Conservation (phyloP, 2,329 filamentous ascomycete genomes). For the Tothia fuscella region DNA sequence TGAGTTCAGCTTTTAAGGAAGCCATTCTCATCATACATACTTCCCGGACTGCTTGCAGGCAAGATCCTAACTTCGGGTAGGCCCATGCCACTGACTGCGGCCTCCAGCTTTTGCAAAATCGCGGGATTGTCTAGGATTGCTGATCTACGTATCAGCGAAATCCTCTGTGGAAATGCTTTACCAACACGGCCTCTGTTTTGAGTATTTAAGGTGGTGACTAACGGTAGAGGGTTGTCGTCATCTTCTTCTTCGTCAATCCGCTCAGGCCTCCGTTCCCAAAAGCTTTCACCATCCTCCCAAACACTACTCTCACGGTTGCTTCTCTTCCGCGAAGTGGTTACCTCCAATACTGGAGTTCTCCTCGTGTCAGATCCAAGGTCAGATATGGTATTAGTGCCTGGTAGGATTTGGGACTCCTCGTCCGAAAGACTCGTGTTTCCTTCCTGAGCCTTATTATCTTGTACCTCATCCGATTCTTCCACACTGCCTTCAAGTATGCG, state of each 20-base stretch:
- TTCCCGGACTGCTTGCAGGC: background rate
- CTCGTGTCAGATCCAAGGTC: too few species aligned
- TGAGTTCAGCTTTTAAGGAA: background rate
- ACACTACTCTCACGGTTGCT: too few species aligned
- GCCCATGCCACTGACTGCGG: background rate
- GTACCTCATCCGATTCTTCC: background rate
- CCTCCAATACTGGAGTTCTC: too few species aligned
- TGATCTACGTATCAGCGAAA: background rate
- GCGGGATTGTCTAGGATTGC: background rate
- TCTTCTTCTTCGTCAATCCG: background rate
- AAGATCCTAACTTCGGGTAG: background rate
- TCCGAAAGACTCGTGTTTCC: background rate
- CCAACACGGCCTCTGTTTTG: background rate
- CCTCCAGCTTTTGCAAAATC: background rate
- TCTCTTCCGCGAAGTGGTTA: too few species aligned
- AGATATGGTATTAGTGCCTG: too few species aligned
- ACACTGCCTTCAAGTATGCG: background rate
- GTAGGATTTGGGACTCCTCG: background rate
- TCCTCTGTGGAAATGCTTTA: background rate
- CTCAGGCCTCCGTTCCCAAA: background rate
- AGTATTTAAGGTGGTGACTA: background rate
- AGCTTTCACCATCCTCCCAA: background rate
- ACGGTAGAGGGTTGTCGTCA: background rate
- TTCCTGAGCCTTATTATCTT: background rate
- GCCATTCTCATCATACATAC: conserved; percentile 2